Conservation (phyloP, 2,329 filamentous ascomycete genomes). For the Thelonectria rubi region DNA sequence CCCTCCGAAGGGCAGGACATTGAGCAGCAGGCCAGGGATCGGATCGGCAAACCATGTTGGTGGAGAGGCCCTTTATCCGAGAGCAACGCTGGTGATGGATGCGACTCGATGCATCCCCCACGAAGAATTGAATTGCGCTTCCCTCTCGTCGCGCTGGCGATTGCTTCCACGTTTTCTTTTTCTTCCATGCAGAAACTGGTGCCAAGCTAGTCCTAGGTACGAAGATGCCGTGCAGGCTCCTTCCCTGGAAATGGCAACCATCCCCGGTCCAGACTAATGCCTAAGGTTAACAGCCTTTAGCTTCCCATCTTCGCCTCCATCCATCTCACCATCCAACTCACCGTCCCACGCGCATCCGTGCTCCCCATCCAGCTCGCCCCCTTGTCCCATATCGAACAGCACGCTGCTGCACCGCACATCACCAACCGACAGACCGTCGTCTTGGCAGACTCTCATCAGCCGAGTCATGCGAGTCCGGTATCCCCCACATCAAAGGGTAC, state of each 20-base stretch:
- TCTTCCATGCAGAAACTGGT: background rate
- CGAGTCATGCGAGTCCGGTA: slow-evolving; percentile 37
- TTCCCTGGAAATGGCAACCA: background rate
- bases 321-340: slow-evolving; percentile 3
- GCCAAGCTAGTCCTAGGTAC: no score
- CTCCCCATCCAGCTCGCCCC: background rate
- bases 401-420: slow-evolving; percentile 19
- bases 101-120: no score
- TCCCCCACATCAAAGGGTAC: slow-evolving; percentile 37
- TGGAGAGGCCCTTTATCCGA: background rate
- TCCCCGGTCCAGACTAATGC: background rate
- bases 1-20: background rate
- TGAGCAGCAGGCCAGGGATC: background rate
- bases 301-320: slow-evolving; percentile 10
- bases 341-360: slow-evolving; percentile 3
- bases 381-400: slow-evolving; percentile 9
- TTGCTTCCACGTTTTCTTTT: background rate
- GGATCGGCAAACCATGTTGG: slow-evolving; percentile 2
- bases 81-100: background rate
- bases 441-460: slow-evolving; percentile 27
- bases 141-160: no score
- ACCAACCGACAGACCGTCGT: slow-evolving; percentile 7
- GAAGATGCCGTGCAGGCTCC: slow-evolving; percentile 5
- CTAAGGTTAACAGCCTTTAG: slow-evolving; percentile 21
- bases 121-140: no score